Conservation (phyloP, 176 grass and related monocot genomes). For the Carex pumila region DNA sequence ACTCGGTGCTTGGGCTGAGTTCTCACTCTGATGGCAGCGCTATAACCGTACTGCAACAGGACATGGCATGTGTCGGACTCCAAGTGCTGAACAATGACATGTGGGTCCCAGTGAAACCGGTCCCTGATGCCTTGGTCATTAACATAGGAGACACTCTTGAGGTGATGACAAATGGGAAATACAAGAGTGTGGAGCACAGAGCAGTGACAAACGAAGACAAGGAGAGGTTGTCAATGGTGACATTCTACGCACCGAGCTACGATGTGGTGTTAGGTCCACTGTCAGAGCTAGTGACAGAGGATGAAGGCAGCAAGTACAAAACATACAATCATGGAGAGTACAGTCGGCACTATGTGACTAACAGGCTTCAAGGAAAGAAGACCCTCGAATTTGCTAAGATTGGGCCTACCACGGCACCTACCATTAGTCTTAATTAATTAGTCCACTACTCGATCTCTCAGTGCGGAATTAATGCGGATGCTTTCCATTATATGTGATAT, state of each 20-base stretch:
- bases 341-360: conserved; percentile 75
- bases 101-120: conserved; percentile 52
- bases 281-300: conserved; percentile 44
- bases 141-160: conserved; percentile 71
- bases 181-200: conserved; percentile 92
- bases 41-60: conserved; percentile 93
- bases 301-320: conserved; percentile 43
- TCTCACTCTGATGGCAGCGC: conserved; percentile 85
- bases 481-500: neutral
- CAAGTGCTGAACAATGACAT: conserved; percentile 48
- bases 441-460: neutral
- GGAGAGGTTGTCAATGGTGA: conserved; percentile 56
- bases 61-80: conserved; percentile 39
- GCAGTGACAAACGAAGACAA: conserved; percentile 39
- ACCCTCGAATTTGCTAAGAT: conserved; percentile 81
- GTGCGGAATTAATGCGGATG: neutral
- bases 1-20: conserved; percentile 65
- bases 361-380: conserved; percentile 81
- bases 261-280: conserved; percentile 72
- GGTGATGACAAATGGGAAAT: conserved; percentile 76
- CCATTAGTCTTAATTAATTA: too few species aligned
- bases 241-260: conserved; percentile 85
- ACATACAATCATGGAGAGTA: conserved; percentile 90
- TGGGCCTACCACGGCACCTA: neutral
- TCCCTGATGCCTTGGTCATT: conserved; percentile 48